Percentiles rank a stretch among this genome's conserved stretches.
Evolutionary conservation across 306 rosid species (phyloP).

Genomic region (Cucurbita ficifolia): DNA sequence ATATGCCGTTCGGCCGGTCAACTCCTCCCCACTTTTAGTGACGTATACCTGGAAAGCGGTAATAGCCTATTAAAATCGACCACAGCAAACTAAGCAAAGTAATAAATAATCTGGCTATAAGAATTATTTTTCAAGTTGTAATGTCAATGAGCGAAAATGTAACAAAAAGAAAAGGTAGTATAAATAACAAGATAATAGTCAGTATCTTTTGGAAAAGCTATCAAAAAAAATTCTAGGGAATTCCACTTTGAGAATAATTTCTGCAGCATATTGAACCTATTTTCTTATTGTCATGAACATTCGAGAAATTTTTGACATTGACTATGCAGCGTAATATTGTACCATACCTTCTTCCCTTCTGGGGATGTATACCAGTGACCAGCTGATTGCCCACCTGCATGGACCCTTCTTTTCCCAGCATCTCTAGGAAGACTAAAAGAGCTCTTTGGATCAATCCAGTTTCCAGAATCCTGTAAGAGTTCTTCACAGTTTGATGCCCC

Average conservation of each 20-base stretch:
- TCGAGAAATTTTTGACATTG: neutral
- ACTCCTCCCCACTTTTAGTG: slow-evolving; percentile 51
- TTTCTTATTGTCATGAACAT: neutral
- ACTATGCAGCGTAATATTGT: neutral
- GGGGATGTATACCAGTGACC: slow-evolving; percentile 85
- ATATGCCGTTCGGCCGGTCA: slow-evolving; percentile 54
- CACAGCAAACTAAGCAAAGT: neutral
- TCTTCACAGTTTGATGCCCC: slow-evolving; percentile 19
- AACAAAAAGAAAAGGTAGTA: neutral
- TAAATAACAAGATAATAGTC: neutral
- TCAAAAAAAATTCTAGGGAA: neutral
- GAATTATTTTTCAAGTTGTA: neutral
- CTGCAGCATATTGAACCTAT: neutral
- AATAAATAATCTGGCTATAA: neutral
- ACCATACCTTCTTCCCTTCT: slow-evolving; percentile 59
- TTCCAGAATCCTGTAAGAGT: slow-evolving; percentile 25
- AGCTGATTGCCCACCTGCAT: slow-evolving; percentile 44
- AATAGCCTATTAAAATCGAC: slow-evolving; percentile 13
- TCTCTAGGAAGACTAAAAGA: slow-evolving; percentile 34
- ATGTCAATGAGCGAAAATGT: neutral
- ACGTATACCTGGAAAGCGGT: slow-evolving; percentile 52
- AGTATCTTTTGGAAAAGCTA: neutral
- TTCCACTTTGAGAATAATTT: neutral
- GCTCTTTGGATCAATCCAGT: slow-evolving; percentile 62
- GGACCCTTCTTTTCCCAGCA: slow-evolving; percentile 49